Base-by-base conservation (phyloP, 257 asterid species). In the Craterostigma plantagineum region DNA sequence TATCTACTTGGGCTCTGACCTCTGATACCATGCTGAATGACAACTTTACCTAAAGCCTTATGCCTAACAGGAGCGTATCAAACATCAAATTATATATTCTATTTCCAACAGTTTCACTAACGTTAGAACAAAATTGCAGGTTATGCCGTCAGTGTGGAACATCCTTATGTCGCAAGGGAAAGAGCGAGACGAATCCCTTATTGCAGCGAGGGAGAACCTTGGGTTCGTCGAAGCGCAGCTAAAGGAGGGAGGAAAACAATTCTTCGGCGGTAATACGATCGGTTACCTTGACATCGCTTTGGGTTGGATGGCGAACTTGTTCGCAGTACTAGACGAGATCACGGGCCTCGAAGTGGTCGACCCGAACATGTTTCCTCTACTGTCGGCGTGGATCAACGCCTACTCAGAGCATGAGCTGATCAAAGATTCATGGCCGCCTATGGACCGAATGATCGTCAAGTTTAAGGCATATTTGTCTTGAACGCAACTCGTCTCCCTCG, bases 401-500 rank as follows among this genome's bases (percentile, higher is more conserved):
- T 80, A 65, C 52, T 46, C 66, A 0, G 59, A 64, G 45, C 63
- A 51, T 68, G 73, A 84, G 14, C 55, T 23, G 4, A 69, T 71
- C 43, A 71, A 64, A 60, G 76, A 66, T 46, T 57, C 35, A 37
- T 68, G 75, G 72, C 93, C 85, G 9, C 77, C 91, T 11, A 62
- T 69, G 36, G 80, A 67, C 58, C 66, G 36, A 58, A 54, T 77
- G 78, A 7, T 73, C 30, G 67, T 50, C 45, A 71, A 74, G 49
- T 73, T 50, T 53, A 68, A 53, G 57, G 51, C 51, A 2, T 23
- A 23, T 23, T 23, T 23, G 30, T 23, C 30, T 7, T 5, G 7
- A 7, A 6, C 37, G 37, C 37, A n/a, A n/a, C n/a, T n/a, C n/a
- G n/a, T n/a, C n/a, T n/a, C n/a, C n/a, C n/a, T n/a, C n/a, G n/a